Base-by-base conservation (phyloP, 1,139 yeast genomes). In the Meyerozyma athensensis region DNA sequence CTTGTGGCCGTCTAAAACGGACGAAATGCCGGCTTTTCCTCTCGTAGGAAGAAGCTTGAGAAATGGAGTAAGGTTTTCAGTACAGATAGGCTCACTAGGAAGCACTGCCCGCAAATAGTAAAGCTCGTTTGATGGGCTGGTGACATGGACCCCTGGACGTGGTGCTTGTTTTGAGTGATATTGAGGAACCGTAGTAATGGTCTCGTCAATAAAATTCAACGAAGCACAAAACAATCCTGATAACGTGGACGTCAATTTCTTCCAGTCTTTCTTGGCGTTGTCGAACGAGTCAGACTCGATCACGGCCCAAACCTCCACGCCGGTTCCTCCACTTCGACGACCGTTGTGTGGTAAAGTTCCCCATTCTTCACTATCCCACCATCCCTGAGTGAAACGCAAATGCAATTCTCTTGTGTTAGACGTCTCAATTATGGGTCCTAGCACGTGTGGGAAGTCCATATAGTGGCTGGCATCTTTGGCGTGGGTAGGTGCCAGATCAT, bases 221-320 rank as follows among this genome's bases (percentile, higher is more conserved):
- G 97, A 89, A 0, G 98, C 97, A 65, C 98, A 94, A 57, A 94
- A 92, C 50, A 89, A 72, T 1, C 98, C 98, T 2, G 96, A 85
- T 39, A 94, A 67, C 1, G 84, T 75, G 50, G 86, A 83, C 8
- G 86, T 80, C 31, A 94, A 65, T 36, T 70, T 66, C 43, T 65
- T 70, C 98, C 98, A 94, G 36, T 75, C 68, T 4, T 61, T 48
- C 44, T 72, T 71, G 2, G 95, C 95, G 5, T 68, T 74, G 1
- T 64, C 68, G 33, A 72, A 61, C 21, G 69, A 53, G 1, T 60
- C 62, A 0, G 94, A 92, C 52, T 84, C 94, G 18, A 92, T 74
- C 35, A 80, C 72, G 0, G 97, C 94, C 86, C 95, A 86, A 8
- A 92, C 56, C 58, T 94, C 99, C 8, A 92, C 96, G 23, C 99